Base-by-base conservation (phyloP, 192 early-diverging fungal genomes). In the Thamnidium elegans region DNA sequence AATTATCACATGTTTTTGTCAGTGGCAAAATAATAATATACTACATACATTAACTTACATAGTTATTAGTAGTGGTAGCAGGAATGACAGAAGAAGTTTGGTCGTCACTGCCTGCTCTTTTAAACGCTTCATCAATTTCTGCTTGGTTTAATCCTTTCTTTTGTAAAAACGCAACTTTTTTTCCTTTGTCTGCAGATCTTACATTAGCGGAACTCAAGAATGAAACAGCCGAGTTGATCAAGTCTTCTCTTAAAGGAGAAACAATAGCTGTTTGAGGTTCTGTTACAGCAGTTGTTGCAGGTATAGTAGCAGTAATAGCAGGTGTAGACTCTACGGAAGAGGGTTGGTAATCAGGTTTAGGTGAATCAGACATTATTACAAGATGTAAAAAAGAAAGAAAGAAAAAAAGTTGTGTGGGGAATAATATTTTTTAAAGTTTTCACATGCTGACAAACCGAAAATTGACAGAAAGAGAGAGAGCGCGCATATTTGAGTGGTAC, bases 181-280 rank as follows among this genome's bases (percentile, higher is more conserved):
- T 91, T 9, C 79, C 79, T 30, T 90, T 73, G 3, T 91, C 89
- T 7, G 87, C 84, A 20, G 83, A 70, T 58, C 79, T 83, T 0
- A 93, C 90, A 65, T 88, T 90, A n/a, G 89, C 85, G 15, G 91
- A 89, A 4, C 74, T 77, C 32, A 93, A 73, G 76, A 93, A 93
- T 10, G 83, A 78, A 3, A 90, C 82, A 7, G 92, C 92, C 13
- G 69, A 70, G 30, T 78, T 72, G 44, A 86, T 52, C 62, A 82
- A 59, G 58, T 81, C 79, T 53, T 86, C 84, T 31, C 84, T 71
- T 7, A 85, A 42, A 1, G 83, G 76, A 46, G 45, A 19, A 51
- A 20, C 19, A n/a, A 17, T 7, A 21, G 20, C 13, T 21, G 36
- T 6, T 39, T 43, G 0, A 11, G 36, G 32, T 20, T 14, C 21